Percentiles rank a stretch among this genome's conserved stretches.
phyloP scores from a whole-genome alignment of 1,284 basidiomycete species.

The Ganoderma lucidum region DNA sequence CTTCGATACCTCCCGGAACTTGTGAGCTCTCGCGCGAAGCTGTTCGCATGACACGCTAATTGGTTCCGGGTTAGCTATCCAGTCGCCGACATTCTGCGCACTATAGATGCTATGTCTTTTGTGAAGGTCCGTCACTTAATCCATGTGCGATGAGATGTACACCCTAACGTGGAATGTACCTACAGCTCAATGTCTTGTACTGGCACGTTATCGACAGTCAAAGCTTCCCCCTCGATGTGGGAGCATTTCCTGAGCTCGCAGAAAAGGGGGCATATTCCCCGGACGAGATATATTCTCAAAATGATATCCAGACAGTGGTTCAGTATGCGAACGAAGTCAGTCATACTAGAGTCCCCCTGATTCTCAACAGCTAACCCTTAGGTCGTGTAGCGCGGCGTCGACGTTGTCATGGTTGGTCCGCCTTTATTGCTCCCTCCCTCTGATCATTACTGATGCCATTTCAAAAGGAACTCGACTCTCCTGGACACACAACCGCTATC shows the following conservation, averaged over 20 bases:
- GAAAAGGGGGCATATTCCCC: conserved; percentile 72
- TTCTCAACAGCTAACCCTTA: neutral
- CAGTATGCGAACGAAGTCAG: conserved; percentile 71
- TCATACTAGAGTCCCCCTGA: too few species aligned
- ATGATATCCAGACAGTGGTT: conserved; percentile 69
- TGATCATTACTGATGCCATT: neutral
- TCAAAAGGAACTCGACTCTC: conserved; percentile 65
- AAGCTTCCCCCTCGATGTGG: conserved; percentile 76
- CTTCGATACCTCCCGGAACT: conserved; percentile 81
- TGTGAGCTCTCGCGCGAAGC: conserved; percentile 23
- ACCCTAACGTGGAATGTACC: conserved; percentile 8
- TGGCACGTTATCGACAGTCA: conserved; percentile 82
- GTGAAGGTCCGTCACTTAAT: conserved; percentile 65
- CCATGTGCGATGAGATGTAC: neutral
- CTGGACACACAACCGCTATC: conserved; percentile 80
- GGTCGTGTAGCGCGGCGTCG: conserved; percentile 70
- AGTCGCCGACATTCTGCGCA: conserved; percentile 69
- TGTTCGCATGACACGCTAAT: neutral
- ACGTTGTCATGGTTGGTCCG: conserved; percentile 56
- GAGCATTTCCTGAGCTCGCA: conserved; percentile 66
- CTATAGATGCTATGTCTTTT: conserved; percentile 85
- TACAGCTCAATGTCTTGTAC: conserved; percentile 72
- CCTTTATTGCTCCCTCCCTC: neutral
- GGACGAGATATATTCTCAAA: conserved; percentile 60
- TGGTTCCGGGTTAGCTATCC: conserved; percentile 55